Evolutionary conservation across 139 green algal genomes (phyloP).

Genomic region (Ostreobium quekettii): DNA sequence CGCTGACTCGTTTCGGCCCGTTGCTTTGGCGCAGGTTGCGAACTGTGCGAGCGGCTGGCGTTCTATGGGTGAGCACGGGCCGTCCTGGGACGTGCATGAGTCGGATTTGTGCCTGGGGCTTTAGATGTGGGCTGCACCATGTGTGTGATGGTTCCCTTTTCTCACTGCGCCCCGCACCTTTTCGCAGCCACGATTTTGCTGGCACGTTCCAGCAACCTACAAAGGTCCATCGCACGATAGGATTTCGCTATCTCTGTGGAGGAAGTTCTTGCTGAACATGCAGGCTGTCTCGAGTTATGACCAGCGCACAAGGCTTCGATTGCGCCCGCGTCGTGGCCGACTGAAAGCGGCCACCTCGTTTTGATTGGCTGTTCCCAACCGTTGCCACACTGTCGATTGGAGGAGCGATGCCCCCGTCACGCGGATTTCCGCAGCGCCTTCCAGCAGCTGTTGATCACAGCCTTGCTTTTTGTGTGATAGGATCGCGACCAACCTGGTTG

Average conservation of each 20-base stretch:
- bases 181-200: neutral
- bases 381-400: no score
- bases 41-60: conserved; percentile 85
- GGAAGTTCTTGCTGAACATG: no score
- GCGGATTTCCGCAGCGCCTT: no score
- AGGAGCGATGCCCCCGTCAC: no score
- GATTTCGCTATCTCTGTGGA: no score
- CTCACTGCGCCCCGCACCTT: neutral
- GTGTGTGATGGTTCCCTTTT: conserved; percentile 1
- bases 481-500: conserved; percentile 84
- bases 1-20: neutral
- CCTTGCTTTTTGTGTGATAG: conserved; percentile 22
- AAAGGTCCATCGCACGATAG: no score
- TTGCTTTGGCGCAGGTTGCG: conserved; percentile 60
- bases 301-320: neutral
- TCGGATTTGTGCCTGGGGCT: neutral
- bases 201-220: neutral
- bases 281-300: neutral
- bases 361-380: no score
- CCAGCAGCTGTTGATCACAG: neutral
- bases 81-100: neutral
- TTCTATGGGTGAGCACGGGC: conserved; percentile 61
- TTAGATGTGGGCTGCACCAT: neutral
- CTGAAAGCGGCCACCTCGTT: no score
- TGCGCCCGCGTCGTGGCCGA: neutral